Conservation (phyloP, 176 grass and related monocot species). For the Musa acuminata region DNA sequence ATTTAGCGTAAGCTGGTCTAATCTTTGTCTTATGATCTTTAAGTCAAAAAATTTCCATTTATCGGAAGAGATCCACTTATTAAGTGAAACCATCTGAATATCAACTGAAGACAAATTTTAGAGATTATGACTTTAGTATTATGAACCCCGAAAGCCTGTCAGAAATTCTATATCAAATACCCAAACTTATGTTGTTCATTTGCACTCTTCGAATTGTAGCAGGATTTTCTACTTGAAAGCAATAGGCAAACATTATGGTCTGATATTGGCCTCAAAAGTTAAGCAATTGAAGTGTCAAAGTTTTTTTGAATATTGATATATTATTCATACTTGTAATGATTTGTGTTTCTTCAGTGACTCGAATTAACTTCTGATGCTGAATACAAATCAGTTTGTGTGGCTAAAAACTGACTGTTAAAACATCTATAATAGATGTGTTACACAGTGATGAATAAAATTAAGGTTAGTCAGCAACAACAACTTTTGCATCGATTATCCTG, state of each 20-base stretch:
- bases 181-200: too few species aligned
- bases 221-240: too few species aligned
- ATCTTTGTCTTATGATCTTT: conserved; percentile 13
- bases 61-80: background rate
- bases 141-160: too few species aligned
- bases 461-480: background rate
- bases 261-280: background rate
- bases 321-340: background rate
- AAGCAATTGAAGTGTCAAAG: background rate
- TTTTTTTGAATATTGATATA: background rate
- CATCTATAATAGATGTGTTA: too few species aligned
- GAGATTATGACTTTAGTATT: background rate
- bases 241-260: too few species aligned
- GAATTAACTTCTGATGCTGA: too few species aligned
- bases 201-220: too few species aligned
- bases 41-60: background rate
- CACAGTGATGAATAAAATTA: background rate
- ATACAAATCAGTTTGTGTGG: background rate
- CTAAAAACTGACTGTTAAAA: background rate
- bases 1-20: conserved; percentile 71
- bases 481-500: background rate
- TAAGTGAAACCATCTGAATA: background rate
- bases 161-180: too few species aligned
- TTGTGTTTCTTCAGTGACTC: too few species aligned
- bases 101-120: background rate